Evolutionary conservation across 768 basidiomycete species (phyloP), one percentile per base, ranked within the genome.

Genomic region (Dentipellis sp.): DNA sequence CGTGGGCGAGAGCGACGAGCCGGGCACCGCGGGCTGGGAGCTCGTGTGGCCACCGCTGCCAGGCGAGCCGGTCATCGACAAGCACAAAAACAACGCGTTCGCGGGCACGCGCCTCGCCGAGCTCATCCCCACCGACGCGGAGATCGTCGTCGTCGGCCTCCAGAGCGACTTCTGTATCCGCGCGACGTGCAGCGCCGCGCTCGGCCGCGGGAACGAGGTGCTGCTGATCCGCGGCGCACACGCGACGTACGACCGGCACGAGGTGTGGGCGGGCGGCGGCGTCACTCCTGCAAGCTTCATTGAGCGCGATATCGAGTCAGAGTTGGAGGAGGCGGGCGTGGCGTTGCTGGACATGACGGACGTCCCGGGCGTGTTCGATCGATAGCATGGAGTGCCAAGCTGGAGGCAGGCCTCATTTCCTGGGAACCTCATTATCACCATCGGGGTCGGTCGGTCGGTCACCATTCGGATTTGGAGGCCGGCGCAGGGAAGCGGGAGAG

Each of bases 261-360:
- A 86, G 71, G 75, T 81, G 37, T 71, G 80, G 62, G 75, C 81
- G 59, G 82, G 77, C 8, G 82, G 80, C 2, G 75, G 78, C 6
- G 64, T 77, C 23, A 84, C 81, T 0, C 67, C 73, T 0, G 83
- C 84, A 10, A 63, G 66, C 45, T 68, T 68, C 54, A 76, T 87
- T 34, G 78, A 81, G 71, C 67, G 65, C 10, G 81, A 86, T 61
- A 77, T 86, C 34, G 84, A 88, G 70, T 76, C 68, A 2, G 81
- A 86, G 70, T 67, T 88, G 22, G 83, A 86, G 67, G 83, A 85
- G 63, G 82, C 82, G 11, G 86, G 85, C 3, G 86, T 82, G 17
- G 70, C 74, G 63, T 37, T 87, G 49, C 66, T 88, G 58, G 83
- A 84, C 11, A 85, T 87, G 84, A 77, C 77, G 66, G 81, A 85